Conservation (phyloP, 139 green algal species). For the Chlorella sp. region DNA sequence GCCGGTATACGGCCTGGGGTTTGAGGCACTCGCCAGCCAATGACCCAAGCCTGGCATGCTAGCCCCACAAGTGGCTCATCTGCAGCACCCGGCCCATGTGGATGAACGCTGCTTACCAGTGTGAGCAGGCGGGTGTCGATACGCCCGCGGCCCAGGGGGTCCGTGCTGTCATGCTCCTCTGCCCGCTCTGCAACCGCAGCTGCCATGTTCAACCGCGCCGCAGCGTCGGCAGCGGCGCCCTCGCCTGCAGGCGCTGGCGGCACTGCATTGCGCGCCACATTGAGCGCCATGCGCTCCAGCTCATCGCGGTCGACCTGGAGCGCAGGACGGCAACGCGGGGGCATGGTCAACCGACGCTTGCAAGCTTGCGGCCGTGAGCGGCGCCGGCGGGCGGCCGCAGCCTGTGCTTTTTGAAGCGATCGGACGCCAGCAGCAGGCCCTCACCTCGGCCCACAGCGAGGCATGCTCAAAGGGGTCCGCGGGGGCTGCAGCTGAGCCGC, state of each 20-base stretch:
- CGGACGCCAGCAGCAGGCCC: neutral
- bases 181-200: constrained; percentile 12
- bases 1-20: too few relatives aligned
- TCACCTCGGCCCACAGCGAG: constrained; percentile 28
- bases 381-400: too few relatives aligned
- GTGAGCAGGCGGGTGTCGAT: constrained; percentile 47
- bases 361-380: too few relatives aligned
- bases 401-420: too few relatives aligned
- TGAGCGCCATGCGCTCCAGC: constrained; percentile 46
- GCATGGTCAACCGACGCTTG: too few relatives aligned
- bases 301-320: constrained; percentile 38
- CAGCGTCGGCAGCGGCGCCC: constrained; percentile 9
- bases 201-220: neutral
- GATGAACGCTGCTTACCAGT: constrained; percentile 29
- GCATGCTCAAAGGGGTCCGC: constrained; percentile 5
- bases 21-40: too few relatives aligned
- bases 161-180: constrained; percentile 34
- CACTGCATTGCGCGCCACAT: constrained; percentile 37
- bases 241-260: constrained; percentile 32
- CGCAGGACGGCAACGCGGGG: too few relatives aligned
- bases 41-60: neutral
- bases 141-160: constrained; percentile 58
- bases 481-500: neutral
- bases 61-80: neutral
- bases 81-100: neutral